Evolutionary conservation across 2,329 filamentous ascomycete species (phyloP).

Genomic region (Exophiala sp.): DNA sequence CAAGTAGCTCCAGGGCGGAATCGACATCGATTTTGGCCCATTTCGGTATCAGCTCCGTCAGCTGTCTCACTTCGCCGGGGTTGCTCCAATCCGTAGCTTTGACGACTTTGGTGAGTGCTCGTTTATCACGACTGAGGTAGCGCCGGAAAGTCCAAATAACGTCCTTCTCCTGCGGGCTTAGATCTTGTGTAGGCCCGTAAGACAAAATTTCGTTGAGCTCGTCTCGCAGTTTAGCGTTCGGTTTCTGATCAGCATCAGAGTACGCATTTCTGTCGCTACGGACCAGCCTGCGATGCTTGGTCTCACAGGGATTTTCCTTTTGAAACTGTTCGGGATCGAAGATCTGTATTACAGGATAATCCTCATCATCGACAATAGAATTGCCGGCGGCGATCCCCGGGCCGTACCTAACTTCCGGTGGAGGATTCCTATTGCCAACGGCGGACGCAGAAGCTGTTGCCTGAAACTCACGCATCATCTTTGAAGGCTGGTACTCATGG

Average conservation of each 20-base stretch:
- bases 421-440: conserved; percentile 62
- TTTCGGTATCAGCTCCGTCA: conserved; percentile 79
- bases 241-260: conserved; percentile 88
- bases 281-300: conserved; percentile 86
- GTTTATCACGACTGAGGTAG: conserved; percentile 85
- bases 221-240: conserved; percentile 90
- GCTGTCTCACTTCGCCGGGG: conserved; percentile 75
- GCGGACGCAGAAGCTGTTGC: conserved; percentile 59
- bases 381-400: conserved; percentile 73
- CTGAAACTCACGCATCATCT: conserved; percentile 68
- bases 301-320: conserved; percentile 86
- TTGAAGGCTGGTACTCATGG: conserved; percentile 80
- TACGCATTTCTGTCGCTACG: conserved; percentile 90
- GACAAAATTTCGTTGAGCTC: conserved; percentile 86
- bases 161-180: conserved; percentile 89
- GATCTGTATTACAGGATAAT: conserved; percentile 65
- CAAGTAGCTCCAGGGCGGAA: conserved; percentile 83
- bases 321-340: conserved; percentile 92
- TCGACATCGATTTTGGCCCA: conserved; percentile 98
- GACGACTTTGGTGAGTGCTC: conserved; percentile 90
- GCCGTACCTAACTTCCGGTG: conserved; percentile 82
- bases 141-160: conserved; percentile 97
- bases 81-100: conserved; percentile 96
- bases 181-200: conserved; percentile 82
- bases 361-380: conserved; percentile 43